Conservation (phyloP, 176 grass and related monocot species). For the Dactylis glomerata region DNA sequence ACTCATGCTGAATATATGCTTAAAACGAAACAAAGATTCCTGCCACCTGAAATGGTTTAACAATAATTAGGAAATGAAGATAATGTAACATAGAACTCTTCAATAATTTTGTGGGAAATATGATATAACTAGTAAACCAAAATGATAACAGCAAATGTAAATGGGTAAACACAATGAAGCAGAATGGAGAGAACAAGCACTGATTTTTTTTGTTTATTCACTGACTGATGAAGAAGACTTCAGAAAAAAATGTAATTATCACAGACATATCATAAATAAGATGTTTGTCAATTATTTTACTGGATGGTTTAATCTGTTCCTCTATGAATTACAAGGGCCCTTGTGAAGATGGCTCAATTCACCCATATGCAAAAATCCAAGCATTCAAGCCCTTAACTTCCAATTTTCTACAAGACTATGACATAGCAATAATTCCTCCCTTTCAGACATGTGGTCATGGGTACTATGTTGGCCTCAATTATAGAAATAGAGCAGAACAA, state of each 20-base stretch:
- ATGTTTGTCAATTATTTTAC: not conserved
- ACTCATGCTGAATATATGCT: constrained; percentile 85
- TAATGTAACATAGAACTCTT: not conserved
- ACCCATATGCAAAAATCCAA: not conserved
- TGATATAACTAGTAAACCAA: not conserved
- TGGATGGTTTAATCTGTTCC: not conserved
- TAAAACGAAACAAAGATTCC: constrained; percentile 79
- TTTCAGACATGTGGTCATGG: not conserved
- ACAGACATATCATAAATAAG: not conserved
- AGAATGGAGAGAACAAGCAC: not conserved
- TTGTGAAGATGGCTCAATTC: not conserved
- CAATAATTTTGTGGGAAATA: constrained; percentile 21
- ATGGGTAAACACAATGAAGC: not conserved
- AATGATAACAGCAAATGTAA: not conserved
- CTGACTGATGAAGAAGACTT: not conserved
- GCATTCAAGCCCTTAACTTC: not conserved
- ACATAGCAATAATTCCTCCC: not conserved
- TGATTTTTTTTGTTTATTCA: not conserved
- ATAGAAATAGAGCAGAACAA: not conserved
- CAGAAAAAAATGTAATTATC: not conserved
- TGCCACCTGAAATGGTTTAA: constrained; percentile 72
- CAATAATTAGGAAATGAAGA: constrained; percentile 14
- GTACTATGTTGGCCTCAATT: not conserved
- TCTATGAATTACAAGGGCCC: not conserved
- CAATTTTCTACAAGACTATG: not conserved